Evolutionary conservation across 768 basidiomycete genomes (phyloP).

Genomic region (Sarcodon sp.): DNA sequence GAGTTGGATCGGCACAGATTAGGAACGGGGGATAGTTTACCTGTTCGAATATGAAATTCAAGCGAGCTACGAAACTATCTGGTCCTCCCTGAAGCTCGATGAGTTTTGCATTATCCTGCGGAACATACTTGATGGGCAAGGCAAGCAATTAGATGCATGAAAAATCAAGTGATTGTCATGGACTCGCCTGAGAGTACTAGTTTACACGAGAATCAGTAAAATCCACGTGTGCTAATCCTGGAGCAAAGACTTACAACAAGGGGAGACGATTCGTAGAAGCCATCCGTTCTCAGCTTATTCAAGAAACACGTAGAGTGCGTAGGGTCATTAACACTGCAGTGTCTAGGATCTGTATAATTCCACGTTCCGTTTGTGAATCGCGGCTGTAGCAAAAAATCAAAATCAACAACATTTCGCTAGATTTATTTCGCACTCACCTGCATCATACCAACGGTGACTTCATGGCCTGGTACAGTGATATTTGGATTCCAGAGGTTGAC

Average conservation of each 20-base stretch:
- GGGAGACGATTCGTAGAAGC: constrained; percentile 56
- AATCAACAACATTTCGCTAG: background rate
- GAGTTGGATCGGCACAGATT: background rate
- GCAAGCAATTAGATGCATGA: background rate
- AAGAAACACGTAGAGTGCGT: constrained; percentile 44
- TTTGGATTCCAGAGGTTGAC: constrained; percentile 48
- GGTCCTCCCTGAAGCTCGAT: constrained; percentile 48
- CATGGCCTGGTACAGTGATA: constrained; percentile 33
- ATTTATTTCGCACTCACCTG: constrained; percentile 26
- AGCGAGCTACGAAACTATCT: constrained; percentile 36
- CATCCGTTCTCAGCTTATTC: constrained; percentile 39
- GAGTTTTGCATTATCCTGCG: constrained; percentile 51
- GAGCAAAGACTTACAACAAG: constrained; percentile 31
- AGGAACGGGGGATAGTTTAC: constrained; percentile 12
- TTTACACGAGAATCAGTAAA: background rate
- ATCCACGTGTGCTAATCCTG: background rate
- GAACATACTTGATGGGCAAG: constrained; percentile 31
- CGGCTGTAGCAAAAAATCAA: constrained; percentile 22
- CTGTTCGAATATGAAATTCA: constrained; percentile 46
- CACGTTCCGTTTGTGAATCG: constrained; percentile 43
- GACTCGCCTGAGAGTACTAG: constrained; percentile 43
- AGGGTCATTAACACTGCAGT: constrained; percentile 55
- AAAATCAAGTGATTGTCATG: constrained; percentile 1
- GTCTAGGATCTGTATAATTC: constrained; percentile 53
- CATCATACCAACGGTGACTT: constrained; percentile 40